A percentile compares a stretch with the other conserved stretches of the same genome.
These are phyloP conservation scores for Pseudozyma pruni DNA, from an alignment of 1,284 basidiomycete genomes.

Conservation along the genomic window DNA sequence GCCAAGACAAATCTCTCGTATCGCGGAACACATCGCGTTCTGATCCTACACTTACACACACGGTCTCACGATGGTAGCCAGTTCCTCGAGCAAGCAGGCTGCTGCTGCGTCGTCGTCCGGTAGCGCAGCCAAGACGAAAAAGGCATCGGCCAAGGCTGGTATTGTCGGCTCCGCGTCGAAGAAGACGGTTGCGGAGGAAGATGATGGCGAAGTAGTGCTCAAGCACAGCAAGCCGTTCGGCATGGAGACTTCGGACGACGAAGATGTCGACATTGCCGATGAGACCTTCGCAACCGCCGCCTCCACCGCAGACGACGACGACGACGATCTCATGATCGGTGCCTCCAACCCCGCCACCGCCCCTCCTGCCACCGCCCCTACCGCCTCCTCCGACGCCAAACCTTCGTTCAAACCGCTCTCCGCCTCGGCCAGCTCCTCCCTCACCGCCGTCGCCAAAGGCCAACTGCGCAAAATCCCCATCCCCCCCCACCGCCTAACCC, in stretches of 20 bases:
- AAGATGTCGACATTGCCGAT: slow-evolving; percentile 39
- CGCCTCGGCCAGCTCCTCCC: slow-evolving; percentile 1
- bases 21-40: too few species aligned
- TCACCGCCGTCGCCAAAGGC: slow-evolving; percentile 47
- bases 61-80: slow-evolving; percentile 17
- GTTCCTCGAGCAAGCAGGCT: slow-evolving; percentile 29
- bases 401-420: slow-evolving; percentile 37
- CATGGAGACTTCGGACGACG: slow-evolving; percentile 36
- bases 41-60: neutral
- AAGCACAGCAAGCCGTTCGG: slow-evolving; percentile 52
- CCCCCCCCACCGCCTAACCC: slow-evolving; percentile 96
- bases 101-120: slow-evolving; percentile 4
- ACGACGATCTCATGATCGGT: slow-evolving; percentile 50
- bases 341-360: slow-evolving; percentile 8
- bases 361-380: neutral
- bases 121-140: slow-evolving; percentile 16
- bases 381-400: slow-evolving; percentile 1
- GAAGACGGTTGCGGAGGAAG: neutral
- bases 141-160: slow-evolving; percentile 17
- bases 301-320: slow-evolving; percentile 30
- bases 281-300: slow-evolving; percentile 24
- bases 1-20: too few species aligned
- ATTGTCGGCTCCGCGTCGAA: slow-evolving; percentile 15
- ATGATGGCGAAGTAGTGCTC: slow-evolving; percentile 11
- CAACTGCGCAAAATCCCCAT: slow-evolving; percentile 75